Evolutionary conservation across 768 basidiomycete species (phyloP), one percentile per base, ranked within the genome.

Genomic region (Suillus paluster): DNA sequence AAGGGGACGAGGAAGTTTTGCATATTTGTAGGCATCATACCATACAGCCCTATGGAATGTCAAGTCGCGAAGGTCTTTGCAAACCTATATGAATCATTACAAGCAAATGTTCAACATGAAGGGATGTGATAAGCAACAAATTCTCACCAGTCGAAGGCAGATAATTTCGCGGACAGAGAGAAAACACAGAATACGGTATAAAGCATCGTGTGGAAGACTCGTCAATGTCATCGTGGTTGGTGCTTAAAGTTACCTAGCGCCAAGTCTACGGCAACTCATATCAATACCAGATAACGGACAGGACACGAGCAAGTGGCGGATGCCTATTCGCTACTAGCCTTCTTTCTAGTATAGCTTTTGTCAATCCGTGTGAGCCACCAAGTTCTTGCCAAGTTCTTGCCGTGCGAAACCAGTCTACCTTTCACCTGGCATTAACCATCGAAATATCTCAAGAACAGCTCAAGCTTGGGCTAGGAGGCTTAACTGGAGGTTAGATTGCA

Each of bases 101-200:
- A 17, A 38, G 15, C 5, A n/a, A n/a, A 36, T 23, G 15, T 38
- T 54, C 34, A 36, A 23, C 9, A 38, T 38, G 15, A 23, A 54
- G 5, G 23, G 25, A 54, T 17, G 19, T 5, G 5, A 54, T 11
- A 8, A 54, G 11, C 49, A 25, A 19, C 2, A 5, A 19, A 25
- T 38, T 25, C 53, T 54, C 23, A 54, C 53, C 34, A 54, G 17
- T 38, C 53, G 53, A 54, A 54, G 53, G 53, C 53, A 54, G 34
- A 54, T 54, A 15, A 54, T 54, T 38, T 54, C 53, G 36, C 53
- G 53, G 23, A 54, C 53, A 19, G 53, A 38, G 15, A 54, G 53
- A 54, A 54, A 54, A 36, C 23, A 25, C 3, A 54, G 15, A 21
- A 54, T 23, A 38, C 53, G 53, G 15, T 38, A 54, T 21, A 54